These are phyloP conservation scores for Trametopsis cervina DNA, from an alignment of 768 basidiomycete genomes.

Conservation along the genomic window DNA sequence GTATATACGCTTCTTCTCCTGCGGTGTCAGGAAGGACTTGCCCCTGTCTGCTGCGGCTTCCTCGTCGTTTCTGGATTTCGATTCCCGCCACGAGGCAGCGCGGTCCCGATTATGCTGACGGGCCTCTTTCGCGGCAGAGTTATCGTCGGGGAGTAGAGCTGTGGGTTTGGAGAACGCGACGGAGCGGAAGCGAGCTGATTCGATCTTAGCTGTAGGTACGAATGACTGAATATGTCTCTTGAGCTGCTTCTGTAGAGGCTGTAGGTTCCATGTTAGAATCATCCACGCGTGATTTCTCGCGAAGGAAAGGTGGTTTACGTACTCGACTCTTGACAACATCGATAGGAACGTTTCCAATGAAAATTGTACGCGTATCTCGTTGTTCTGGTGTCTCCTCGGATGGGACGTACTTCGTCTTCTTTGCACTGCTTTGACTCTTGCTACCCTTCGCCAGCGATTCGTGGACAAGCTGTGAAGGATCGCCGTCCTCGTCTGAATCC, in stretches of 20 bases:
- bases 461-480: conserved; percentile 46
- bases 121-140: conserved; percentile 27
- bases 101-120: conserved; percentile 52
- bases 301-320: conserved; percentile 20
- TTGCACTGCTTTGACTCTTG: conserved; percentile 16
- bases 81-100: conserved; percentile 48
- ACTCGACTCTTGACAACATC: conserved; percentile 77
- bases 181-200: conserved; percentile 91
- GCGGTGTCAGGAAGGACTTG: conserved; percentile 68
- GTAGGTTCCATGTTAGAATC: neutral
- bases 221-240: conserved; percentile 68
- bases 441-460: conserved; percentile 40
- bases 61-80: conserved; percentile 25
- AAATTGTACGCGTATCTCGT: conserved; percentile 79
- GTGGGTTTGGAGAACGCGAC: conserved; percentile 86
- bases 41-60: conserved; percentile 37
- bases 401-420: conserved; percentile 46
- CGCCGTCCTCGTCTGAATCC: conserved; percentile 27
- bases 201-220: conserved; percentile 74
- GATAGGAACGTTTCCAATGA: conserved; percentile 82
- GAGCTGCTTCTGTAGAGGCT: conserved; percentile 74
- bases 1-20: conserved; percentile 88
- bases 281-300: neutral
- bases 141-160: conserved; percentile 43
- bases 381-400: conserved; percentile 65